A percentile compares a stretch with the other conserved stretches of the same genome.
Evolutionary conservation across 805 yeast species (phyloP).

Genomic region (Lachancea cidri): DNA sequence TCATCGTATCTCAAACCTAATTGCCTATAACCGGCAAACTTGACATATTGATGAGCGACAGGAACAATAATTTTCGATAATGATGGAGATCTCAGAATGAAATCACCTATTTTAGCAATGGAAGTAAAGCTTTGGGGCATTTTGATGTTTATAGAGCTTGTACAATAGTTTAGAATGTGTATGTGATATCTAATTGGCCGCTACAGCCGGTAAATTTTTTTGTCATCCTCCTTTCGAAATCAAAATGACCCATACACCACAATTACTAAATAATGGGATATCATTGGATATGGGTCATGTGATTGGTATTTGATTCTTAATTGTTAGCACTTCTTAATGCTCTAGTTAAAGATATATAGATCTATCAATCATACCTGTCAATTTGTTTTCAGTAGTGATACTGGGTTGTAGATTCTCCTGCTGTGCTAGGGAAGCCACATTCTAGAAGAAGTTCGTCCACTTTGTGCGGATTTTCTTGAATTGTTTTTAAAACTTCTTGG

Average conservation of each 20-base stretch:
- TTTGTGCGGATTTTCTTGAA: slow-evolving; percentile 40
- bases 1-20: slow-evolving; percentile 91
- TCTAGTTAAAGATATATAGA: background rate
- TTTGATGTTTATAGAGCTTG: background rate
- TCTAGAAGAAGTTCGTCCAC: slow-evolving; percentile 50
- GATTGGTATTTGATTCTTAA: background rate
- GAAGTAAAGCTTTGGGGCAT: slow-evolving; percentile 53
- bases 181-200: background rate
- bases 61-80: slow-evolving; percentile 76
- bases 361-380: background rate
- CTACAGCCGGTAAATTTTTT: background rate
- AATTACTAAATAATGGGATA: background rate
- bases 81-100: slow-evolving; percentile 72
- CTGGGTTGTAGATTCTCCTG: slow-evolving; percentile 53
- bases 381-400: slow-evolving; percentile 46
- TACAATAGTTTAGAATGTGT: background rate
- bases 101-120: slow-evolving; percentile 69
- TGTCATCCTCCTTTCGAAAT: background rate
- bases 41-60: slow-evolving; percentile 65
- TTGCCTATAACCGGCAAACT: slow-evolving; percentile 88
- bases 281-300: background rate
- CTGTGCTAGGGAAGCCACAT: slow-evolving; percentile 62
- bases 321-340: background rate
- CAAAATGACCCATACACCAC: background rate
- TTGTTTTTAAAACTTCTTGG: slow-evolving; percentile 45